Conservation (phyloP, 2,329 filamentous ascomycete species). For the Pseudogymnoascus sp. region DNA sequence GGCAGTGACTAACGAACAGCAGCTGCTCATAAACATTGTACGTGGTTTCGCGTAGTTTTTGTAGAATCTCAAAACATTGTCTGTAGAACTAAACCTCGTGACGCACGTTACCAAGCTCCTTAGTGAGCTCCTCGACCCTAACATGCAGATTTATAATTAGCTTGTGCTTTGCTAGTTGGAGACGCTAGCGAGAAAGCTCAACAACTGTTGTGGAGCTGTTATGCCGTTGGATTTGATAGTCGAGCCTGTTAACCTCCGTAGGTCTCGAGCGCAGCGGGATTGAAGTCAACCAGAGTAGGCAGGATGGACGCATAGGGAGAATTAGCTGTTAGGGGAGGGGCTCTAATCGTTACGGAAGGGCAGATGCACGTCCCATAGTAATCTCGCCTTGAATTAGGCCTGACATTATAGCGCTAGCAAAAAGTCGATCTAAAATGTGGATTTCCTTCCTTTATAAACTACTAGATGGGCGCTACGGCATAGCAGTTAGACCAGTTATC, state of each 20-base stretch:
- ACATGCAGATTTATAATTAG: conserved; percentile 7
- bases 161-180: conserved; percentile 14
- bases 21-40: conserved; percentile 17
- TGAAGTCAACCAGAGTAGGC: neutral
- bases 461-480: neutral
- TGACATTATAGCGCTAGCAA: neutral
- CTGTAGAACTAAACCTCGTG: conserved; percentile 17
- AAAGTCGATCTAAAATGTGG: neutral
- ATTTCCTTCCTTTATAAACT: neutral
- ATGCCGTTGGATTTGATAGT: conserved; percentile 14
- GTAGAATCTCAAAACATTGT: conserved; percentile 15
- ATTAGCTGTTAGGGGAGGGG: neutral
- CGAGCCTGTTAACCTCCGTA: conserved; percentile 13
- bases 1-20: conserved; percentile 12
- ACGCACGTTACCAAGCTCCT: conserved; percentile 14
- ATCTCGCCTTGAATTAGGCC: neutral
- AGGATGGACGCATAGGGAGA: conserved; percentile 6
- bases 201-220: conserved; percentile 15
- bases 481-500: neutral
- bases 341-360: neutral
- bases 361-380: neutral
- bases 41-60: conserved; percentile 16
- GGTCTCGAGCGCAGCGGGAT: conserved; percentile 8
- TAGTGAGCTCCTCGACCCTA: conserved; percentile 17
- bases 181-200: conserved; percentile 11